Base-by-base conservation (phyloP, 2,329 filamentous ascomycete genomes). In the Celoporthe dispersa region DNA sequence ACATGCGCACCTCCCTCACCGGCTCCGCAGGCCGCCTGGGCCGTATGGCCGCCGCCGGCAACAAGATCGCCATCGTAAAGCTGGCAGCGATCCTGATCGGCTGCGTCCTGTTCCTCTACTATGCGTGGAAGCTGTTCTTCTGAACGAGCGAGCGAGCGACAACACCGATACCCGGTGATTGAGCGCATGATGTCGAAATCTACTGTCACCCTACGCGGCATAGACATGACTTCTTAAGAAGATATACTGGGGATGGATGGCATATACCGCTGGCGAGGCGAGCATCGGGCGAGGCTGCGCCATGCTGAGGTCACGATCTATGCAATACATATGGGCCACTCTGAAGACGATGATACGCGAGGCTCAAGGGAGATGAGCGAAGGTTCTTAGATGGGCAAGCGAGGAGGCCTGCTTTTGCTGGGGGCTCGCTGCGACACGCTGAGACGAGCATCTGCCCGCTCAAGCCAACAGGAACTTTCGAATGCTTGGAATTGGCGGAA, bases 1-100 rank as follows among this genome's bases (percentile, higher is more conserved):
- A 90, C 76, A 94, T 99, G 87, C 87, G 89, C 48, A 91, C 91
- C 19, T 91, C 91, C 73, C 84, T 99, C 71, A 95, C 94, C 79
- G 94, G 94, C 59, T 97, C 92, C 73, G 94, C 94, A 16, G 86
- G 87, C 64, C 88, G 96, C 16, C 83, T 99, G 62, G 93, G 92
- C 31, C 90, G 94, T 72, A 98, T 98, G 94, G 96, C 96, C 61
- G 91, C 91, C 66, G 90, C 91, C 67, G 96, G 96, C 65, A 97
- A 98, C 81, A 95, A 94, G 76, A 88, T 97, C 55, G 95, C 96
- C 22, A 91, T 98, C 53, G 81, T 99, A 72, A 98, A 98, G 81
- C 84, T 99, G 64, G 90, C 94, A 0, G 95, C 88, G 33, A 97
- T 98, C 53, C 86, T 97, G 33, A 86, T 95, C 59, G 94, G 83